Evolutionary conservation across 1,284 basidiomycete species (phyloP).

Genomic region (Anthracocystis panici-leucophaei): DNA sequence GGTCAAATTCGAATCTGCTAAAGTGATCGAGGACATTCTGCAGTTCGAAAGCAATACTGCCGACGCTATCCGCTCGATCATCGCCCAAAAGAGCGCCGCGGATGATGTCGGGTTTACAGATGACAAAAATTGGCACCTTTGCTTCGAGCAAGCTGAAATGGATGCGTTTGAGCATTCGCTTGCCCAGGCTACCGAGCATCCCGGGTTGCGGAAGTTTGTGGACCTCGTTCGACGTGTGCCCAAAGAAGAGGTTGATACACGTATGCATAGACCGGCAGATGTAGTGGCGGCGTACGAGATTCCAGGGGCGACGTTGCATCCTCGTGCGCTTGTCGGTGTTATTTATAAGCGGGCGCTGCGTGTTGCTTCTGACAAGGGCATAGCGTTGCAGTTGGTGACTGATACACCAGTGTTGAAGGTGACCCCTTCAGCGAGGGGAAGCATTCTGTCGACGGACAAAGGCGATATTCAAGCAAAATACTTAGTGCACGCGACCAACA

Average conservation of each 20-base stretch:
- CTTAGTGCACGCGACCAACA: constrained; percentile 84
- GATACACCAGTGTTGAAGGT: constrained; percentile 30
- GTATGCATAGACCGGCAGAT: constrained; percentile 22
- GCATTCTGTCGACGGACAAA: constrained; percentile 1
- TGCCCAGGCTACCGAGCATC: constrained; percentile 19
- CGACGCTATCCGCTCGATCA: constrained; percentile 27
- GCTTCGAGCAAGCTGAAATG: constrained; percentile 36
- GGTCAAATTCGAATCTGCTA: not conserved
- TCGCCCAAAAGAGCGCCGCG: constrained; percentile 3
- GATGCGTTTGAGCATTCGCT: constrained; percentile 44
- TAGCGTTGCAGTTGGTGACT: constrained; percentile 34
- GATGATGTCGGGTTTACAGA: constrained; percentile 29
- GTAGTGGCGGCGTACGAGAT: constrained; percentile 51
- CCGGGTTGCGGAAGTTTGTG: constrained; percentile 24
- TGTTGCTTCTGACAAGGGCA: constrained; percentile 11
- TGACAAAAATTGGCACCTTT: constrained; percentile 54
- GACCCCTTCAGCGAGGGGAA: not conserved
- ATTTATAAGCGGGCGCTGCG: constrained; percentile 23
- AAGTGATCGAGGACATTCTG: constrained; percentile 39
- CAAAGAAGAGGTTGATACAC: constrained; percentile 30
- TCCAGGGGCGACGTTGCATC: constrained; percentile 53
- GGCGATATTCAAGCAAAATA: constrained; percentile 73
- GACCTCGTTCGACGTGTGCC: constrained; percentile 31
- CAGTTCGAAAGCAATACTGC: constrained; percentile 38
- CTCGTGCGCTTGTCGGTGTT: constrained; percentile 35